A percentile compares a stretch with the other conserved stretches of the same genome.
phyloP scores from a whole-genome alignment of 2,329 filamentous ascomycete genomes.

The Pezicula carpinea region DNA sequence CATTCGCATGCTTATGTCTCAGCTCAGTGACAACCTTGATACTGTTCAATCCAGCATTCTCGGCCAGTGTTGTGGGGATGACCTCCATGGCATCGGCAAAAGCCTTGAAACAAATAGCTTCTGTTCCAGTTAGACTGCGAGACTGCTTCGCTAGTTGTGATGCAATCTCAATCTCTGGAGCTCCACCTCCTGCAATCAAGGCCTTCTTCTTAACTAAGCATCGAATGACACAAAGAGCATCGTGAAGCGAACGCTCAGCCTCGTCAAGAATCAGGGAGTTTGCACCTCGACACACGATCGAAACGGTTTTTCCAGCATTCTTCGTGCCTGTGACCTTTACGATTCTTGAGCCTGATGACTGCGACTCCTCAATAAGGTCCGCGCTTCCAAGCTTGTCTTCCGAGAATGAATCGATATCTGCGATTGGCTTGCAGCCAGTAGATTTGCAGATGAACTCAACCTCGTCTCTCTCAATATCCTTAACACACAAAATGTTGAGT shows the following conservation, averaged over 20 bases:
- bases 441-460: conserved; percentile 99
- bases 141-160: conserved; percentile 79
- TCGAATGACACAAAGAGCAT: conserved; percentile 94
- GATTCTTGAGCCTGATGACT: conserved; percentile 82
- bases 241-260: conserved; percentile 93
- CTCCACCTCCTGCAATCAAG: conserved; percentile 94
- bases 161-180: conserved; percentile 94
- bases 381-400: conserved; percentile 96
- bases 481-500: conserved; percentile 90
- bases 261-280: conserved; percentile 94
- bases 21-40: conserved; percentile 98
- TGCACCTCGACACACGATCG: conserved; percentile 88
- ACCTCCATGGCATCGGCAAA: conserved; percentile 98
- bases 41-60: conserved; percentile 95
- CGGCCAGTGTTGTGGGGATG: conserved; percentile 90
- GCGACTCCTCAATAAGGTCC: conserved; percentile 88
- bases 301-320: conserved; percentile 80
- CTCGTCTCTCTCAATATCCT: conserved; percentile 98
- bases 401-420: conserved; percentile 96
- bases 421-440: conserved; percentile 97
- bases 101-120: conserved; percentile 98
- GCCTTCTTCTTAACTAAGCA: conserved; percentile 99
- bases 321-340: conserved; percentile 94
- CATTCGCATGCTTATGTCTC: conserved; percentile 88
- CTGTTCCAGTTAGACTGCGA: conserved; percentile 80